These are phyloP conservation scores for Eucalyptus victrix DNA, from an alignment of 345 rosid species.

Conservation along the genomic window DNA sequence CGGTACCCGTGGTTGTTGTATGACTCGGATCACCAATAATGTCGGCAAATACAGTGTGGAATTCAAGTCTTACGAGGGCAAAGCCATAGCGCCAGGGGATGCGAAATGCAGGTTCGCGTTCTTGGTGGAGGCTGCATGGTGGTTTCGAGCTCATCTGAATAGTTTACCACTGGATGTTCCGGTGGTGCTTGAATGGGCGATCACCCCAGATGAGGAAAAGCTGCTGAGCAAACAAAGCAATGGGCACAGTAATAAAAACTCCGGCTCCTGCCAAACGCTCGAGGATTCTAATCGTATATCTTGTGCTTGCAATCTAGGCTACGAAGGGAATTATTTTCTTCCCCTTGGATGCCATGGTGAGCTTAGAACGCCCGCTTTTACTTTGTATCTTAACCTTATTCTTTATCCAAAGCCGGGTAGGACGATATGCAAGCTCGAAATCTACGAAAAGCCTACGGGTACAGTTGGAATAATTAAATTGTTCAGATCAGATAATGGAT, in stretches of 20 bases:
- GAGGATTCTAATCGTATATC: fast-evolving
- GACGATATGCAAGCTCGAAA: not conserved
- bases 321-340: not conserved
- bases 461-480: too few species aligned
- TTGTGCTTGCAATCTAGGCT: not conserved
- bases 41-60: not conserved
- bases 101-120: not conserved
- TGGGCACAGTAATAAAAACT: not conserved
- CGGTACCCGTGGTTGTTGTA: not conserved
- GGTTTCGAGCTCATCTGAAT: not conserved
- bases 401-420: not conserved
- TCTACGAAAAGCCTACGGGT: not conserved
- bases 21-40: not conserved
- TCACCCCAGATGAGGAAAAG: not conserved
- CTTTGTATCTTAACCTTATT: not conserved
- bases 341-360: not conserved
- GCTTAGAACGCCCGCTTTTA: not conserved
- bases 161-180: not conserved
- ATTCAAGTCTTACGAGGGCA: not conserved
- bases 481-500: not conserved
- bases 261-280: not conserved
- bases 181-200: not conserved
- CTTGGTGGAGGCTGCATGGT: not conserved
- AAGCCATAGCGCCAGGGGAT: not conserved
- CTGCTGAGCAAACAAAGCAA: not conserved